Percentiles rank a stretch among this genome's conserved stretches.
phyloP scores from a whole-genome alignment of 1,284 basidiomycete species.

The Acaromyces ingoldii region DNA sequence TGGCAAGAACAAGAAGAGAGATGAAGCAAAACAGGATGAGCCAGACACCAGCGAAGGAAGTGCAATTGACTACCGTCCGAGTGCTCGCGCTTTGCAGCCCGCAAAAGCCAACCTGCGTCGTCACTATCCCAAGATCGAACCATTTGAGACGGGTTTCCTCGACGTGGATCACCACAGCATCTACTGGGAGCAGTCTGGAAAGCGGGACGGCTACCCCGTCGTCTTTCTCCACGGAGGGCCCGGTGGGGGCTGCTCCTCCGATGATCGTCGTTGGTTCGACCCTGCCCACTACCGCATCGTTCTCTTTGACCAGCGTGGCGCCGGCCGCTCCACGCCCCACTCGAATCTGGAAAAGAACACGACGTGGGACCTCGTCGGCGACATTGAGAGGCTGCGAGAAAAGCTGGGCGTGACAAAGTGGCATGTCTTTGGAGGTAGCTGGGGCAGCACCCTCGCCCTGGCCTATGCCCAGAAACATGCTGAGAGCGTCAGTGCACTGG shows the following conservation, averaged over 20 bases:
- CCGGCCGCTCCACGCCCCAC: slow-evolving; percentile 77
- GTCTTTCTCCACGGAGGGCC: slow-evolving; percentile 47
- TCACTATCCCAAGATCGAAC: slow-evolving; percentile 36
- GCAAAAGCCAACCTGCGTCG: slow-evolving; percentile 23
- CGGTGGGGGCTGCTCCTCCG: slow-evolving; percentile 36
- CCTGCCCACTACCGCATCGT: slow-evolving; percentile 41
- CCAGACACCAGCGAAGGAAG: too few species aligned
- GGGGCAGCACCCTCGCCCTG: slow-evolving; percentile 65
- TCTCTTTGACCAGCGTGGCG: slow-evolving; percentile 59
- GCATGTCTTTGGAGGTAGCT: slow-evolving; percentile 48
- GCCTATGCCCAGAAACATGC: slow-evolving; percentile 84
- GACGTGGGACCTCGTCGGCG: slow-evolving; percentile 87
- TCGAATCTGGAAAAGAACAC: slow-evolving; percentile 81
- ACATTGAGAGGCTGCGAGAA: slow-evolving; percentile 75
- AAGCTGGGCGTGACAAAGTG: slow-evolving; percentile 56
- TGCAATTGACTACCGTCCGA: slow-evolving; percentile 4
- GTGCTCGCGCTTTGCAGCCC: not conserved
- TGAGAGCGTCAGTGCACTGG: slow-evolving; percentile 69
- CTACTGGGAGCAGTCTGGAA: slow-evolving; percentile 42
- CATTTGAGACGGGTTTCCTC: slow-evolving; percentile 33
- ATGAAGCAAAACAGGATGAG: too few species aligned
- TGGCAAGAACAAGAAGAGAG: too few species aligned
- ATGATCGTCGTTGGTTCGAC: slow-evolving; percentile 46
- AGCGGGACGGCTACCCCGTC: slow-evolving; percentile 35
- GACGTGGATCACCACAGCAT: slow-evolving; percentile 34